These are phyloP conservation scores for Beauveria brongniartii DNA, from an alignment of 2,329 filamentous ascomycete species.

Conservation along the genomic window DNA sequence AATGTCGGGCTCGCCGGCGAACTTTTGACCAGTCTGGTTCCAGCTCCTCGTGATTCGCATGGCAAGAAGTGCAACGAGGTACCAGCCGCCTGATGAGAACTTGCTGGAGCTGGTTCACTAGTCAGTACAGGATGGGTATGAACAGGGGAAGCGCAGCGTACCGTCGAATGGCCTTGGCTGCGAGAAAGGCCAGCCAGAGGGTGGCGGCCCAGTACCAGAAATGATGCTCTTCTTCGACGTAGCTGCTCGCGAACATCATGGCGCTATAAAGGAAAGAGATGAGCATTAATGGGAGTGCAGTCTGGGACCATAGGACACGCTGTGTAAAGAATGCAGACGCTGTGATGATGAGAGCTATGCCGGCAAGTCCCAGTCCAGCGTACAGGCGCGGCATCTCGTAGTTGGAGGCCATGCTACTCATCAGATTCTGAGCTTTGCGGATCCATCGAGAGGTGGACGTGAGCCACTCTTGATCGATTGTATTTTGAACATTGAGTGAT, in stretches of 20 bases:
- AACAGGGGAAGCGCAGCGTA: slow-evolving; percentile 15
- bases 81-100: slow-evolving; percentile 23
- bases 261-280: slow-evolving; percentile 58
- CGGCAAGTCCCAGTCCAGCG: slow-evolving; percentile 33
- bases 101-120: slow-evolving; percentile 19
- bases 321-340: not conserved
- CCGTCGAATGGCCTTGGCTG: slow-evolving; percentile 37
- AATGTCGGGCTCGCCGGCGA: slow-evolving; percentile 82
- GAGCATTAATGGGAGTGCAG: slow-evolving; percentile 33
- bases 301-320: not conserved
- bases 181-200: slow-evolving; percentile 55
- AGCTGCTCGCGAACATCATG: slow-evolving; percentile 98
- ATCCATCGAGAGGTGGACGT: slow-evolving; percentile 52
- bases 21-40: slow-evolving; percentile 98
- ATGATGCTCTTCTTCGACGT: slow-evolving; percentile 96
- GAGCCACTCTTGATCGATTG: slow-evolving; percentile 33
- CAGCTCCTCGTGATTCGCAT: slow-evolving; percentile 67
- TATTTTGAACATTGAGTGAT: slow-evolving; percentile 15
- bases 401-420: slow-evolving; percentile 88
- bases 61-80: slow-evolving; percentile 43
- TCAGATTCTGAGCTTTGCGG: slow-evolving; percentile 62
- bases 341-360: slow-evolving; percentile 31
- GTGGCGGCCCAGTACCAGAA: slow-evolving; percentile 93
- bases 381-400: slow-evolving; percentile 65
- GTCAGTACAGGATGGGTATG: not conserved